Conservation (phyloP, 345 rosid species). For the Hypericum androsaemum region DNA sequence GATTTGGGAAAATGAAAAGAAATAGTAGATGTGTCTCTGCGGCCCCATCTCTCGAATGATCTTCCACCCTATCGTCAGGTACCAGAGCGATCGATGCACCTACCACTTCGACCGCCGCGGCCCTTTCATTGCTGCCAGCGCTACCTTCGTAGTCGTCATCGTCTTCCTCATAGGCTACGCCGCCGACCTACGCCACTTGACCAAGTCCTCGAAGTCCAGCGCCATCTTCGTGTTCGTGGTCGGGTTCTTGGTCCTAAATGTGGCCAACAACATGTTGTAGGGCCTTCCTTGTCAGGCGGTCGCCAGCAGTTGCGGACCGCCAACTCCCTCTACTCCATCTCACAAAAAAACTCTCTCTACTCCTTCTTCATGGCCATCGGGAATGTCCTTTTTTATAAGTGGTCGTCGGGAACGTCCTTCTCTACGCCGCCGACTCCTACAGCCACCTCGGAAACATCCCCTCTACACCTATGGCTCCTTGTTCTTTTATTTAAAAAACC, state of each 20-base stretch:
- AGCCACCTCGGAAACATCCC: too few relatives aligned
- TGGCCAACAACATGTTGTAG: constrained; percentile 76
- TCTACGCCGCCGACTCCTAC: too few relatives aligned
- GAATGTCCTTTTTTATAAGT: too few relatives aligned
- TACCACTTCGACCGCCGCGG: constrained; percentile 77
- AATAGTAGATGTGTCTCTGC: constrained; percentile 85
- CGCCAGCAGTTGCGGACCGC: constrained; percentile 46
- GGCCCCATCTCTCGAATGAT: constrained; percentile 85
- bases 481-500: too few relatives aligned
- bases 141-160: constrained; percentile 38
- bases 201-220: constrained; percentile 33
- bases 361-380: constrained; percentile 95
- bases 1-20: too few relatives aligned
- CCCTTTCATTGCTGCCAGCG: constrained; percentile 62
- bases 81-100: constrained; percentile 66
- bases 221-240: constrained; percentile 58
- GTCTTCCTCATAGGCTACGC: constrained; percentile 78
- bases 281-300: constrained; percentile 54
- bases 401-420: too few relatives aligned
- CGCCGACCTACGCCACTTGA: constrained; percentile 52
- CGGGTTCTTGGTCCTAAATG: constrained; percentile 91
- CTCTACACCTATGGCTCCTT: too few relatives aligned
- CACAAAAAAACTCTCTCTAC: constrained; percentile 52
- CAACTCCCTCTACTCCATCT: too few relatives aligned
- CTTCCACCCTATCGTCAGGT: constrained; percentile 83